Base-by-base conservation (phyloP, 148 eudicot species). In the Heliamphora exappendiculata region DNA sequence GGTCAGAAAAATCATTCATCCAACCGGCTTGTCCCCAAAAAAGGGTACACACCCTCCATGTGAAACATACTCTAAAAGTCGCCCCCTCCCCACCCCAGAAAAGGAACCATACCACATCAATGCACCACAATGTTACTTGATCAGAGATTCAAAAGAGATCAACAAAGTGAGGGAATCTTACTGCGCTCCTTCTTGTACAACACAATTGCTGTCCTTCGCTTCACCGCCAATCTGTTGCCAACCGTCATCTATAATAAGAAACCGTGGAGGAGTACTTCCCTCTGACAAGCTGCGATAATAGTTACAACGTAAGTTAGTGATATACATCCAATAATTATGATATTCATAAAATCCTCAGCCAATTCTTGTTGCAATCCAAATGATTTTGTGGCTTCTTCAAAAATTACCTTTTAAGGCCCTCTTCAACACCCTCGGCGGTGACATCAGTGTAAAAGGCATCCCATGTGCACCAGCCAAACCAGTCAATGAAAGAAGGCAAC, bases 391-490 rank as follows among this genome's bases (percentile, higher is more conserved):
- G n/a, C 29, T 31, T 2, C 26, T 4, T 47, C 0, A 9, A 72
- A 78, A 33, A 31, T 31, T 67, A 91, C 98, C 96, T 93, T 71
- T 81, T 73, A 33, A 95, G 96, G 75, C 98, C 98, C 83, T 92
- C 89, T 33, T 95, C 91, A 78, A 92, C 96, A 36, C 96, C 97
- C 79, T 92, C 97, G 8, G 98, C 97, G 14, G 98, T 95, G 83
- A 95, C 97, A 84, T 95, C 94, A 16, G 97, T 95, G 85, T 95
- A 95, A 81, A 92, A 95, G 72, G 98, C 98, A 88, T 95, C 98
- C 98, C 98, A 95, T 17, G 98, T 95, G 77, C 98, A 95, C 98
- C 98, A 95, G 57, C 98, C 98, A 83, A 95, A 95, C 96, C 97
- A 95, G 81, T 95, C 97, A 36, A 95, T 76, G 70, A 92, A 87